Percentiles rank a stretch among this genome's conserved stretches.
Conservation (phyloP, 2,329 filamentous ascomycete species). For the Hypoxylon rubiginosum region DNA sequence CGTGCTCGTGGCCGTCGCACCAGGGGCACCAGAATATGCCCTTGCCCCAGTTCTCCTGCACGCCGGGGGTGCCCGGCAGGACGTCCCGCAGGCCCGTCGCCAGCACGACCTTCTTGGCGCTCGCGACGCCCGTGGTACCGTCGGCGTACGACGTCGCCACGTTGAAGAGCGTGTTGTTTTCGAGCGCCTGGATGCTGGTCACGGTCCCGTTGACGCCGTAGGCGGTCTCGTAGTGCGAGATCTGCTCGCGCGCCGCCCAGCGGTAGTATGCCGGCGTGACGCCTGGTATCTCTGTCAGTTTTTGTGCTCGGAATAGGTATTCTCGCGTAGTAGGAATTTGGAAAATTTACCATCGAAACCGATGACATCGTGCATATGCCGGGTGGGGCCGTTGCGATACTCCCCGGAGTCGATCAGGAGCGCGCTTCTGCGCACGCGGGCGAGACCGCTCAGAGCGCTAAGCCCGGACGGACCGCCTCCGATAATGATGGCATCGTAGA, state of each 20-base stretch:
- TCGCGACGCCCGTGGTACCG: constrained; percentile 52
- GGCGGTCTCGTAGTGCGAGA: constrained; percentile 64
- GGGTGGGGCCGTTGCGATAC: constrained; percentile 69
- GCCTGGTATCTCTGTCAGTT: constrained; percentile 53
- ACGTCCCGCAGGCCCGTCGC: constrained; percentile 70
- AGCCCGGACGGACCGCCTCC: constrained; percentile 71
- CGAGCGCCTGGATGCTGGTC: constrained; percentile 55
- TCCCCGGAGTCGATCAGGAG: constrained; percentile 70
- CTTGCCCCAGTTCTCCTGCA: constrained; percentile 68
- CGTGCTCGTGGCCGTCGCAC: constrained; percentile 74
- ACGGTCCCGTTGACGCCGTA: constrained; percentile 67
- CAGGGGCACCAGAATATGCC: constrained; percentile 75
- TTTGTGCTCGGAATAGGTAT: background rate
- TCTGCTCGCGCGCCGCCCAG: constrained; percentile 65
- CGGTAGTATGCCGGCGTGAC: constrained; percentile 68
- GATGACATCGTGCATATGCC: constrained; percentile 73
- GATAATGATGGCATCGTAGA: constrained; percentile 69
- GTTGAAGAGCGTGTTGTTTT: constrained; percentile 61
- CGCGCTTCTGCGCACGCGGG: constrained; percentile 67
- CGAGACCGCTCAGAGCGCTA: constrained; percentile 67
- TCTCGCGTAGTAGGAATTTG: background rate
- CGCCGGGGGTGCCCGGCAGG: constrained; percentile 67
- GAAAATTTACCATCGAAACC: constrained; percentile 67
- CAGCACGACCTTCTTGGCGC: constrained; percentile 68
- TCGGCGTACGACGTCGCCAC: constrained; percentile 55